A percentile compares a stretch with the other conserved stretches of the same genome.
Evolutionary conservation across 2,329 filamentous ascomycete species (phyloP).

Genomic region (Sporothrix pseudoabietina): DNA sequence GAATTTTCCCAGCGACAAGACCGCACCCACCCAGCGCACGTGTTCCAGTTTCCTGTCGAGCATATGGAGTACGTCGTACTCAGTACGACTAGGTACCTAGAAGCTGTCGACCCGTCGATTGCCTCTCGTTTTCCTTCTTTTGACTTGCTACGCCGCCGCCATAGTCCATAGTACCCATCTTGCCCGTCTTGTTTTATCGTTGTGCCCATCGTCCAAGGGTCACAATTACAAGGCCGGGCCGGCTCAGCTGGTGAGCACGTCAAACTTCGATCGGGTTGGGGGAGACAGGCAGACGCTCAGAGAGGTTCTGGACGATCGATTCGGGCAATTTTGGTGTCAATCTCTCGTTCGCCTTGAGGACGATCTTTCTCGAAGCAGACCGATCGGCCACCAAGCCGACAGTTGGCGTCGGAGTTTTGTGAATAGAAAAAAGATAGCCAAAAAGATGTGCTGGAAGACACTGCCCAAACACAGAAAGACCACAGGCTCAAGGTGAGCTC

Average conservation of each 20-base stretch:
- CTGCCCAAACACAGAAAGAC: too few relatives aligned
- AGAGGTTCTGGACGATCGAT: neutral
- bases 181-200: neutral
- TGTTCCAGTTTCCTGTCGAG: neutral
- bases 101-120: neutral
- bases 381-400: neutral
- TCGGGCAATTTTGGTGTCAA: neutral
- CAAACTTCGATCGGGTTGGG: slow-evolving; percentile 2
- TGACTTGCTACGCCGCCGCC: neutral
- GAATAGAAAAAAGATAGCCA: too few relatives aligned
- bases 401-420: neutral
- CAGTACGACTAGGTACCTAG: neutral
- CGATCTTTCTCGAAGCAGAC: neutral
- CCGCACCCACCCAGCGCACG: neutral
- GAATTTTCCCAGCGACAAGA: neutral
- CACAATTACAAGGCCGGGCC: neutral
- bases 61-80: too few relatives aligned
- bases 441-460: too few relatives aligned
- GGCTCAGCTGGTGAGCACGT: slow-evolving; percentile 21
- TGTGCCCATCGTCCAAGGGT: neutral
- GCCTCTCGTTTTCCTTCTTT: slow-evolving; percentile 9
- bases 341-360: too few relatives aligned
- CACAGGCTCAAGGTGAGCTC: too few relatives aligned
- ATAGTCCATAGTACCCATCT: neutral
- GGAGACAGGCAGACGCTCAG: neutral